Percentiles rank a stretch among this genome's conserved stretches.
Conservation (phyloP, 139 green algal genomes). For the Coelastrella sp. region DNA sequence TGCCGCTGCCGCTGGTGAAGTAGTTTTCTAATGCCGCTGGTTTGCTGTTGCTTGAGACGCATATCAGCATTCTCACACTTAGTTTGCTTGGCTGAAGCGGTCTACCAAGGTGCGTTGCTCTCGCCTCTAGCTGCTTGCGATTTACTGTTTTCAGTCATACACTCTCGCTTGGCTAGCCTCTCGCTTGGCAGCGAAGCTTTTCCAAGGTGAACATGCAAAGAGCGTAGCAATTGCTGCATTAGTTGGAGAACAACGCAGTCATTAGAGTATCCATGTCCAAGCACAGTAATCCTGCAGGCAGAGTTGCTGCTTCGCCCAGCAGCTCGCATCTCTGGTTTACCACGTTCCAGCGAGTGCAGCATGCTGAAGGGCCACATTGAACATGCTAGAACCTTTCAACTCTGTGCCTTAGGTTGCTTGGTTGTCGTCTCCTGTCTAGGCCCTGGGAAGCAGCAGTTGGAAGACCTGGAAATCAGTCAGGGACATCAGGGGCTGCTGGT, state of each 20-base stretch:
- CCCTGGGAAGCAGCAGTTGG: no score
- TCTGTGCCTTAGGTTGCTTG: neutral
- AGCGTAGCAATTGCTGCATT: neutral
- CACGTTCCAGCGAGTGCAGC: neutral
- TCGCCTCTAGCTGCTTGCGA: neutral
- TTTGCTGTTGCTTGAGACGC: neutral
- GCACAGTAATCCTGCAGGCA: no score
- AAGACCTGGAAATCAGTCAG: no score
- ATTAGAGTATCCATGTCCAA: no score
- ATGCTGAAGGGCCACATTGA: neutral
- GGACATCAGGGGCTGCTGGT: no score
- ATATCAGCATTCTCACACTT: neutral
- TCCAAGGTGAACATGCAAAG: neutral
- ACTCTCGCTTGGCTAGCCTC: no score
- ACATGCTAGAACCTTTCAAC: neutral
- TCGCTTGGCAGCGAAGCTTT: no score
- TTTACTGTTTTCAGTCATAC: neutral
- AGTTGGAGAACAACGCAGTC: neutral
- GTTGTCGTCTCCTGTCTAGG: neutral
- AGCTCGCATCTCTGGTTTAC: neutral
- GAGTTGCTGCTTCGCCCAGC: neutral
- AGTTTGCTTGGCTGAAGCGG: neutral
- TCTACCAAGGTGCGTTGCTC: neutral
- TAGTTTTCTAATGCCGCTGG: neutral
- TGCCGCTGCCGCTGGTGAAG: no score